Evolutionary conservation across 192 early-diverging fungal species (phyloP), one percentile per base, ranked within the genome.

Genomic region (Entomortierella lignicola): DNA sequence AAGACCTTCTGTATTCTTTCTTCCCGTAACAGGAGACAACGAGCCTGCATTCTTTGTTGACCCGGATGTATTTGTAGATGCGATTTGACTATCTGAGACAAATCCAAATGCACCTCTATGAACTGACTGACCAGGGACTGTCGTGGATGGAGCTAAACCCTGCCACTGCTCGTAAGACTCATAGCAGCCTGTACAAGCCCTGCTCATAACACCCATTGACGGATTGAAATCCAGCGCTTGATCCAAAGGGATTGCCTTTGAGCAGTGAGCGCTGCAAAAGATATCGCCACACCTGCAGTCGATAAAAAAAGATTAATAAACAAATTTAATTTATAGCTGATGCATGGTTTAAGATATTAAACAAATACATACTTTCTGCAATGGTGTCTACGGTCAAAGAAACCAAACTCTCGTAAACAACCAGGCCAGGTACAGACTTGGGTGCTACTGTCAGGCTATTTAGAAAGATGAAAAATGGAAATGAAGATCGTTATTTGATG

Each of bases 351-450:
- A 23, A 26, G 43, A n/a, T 29, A 55, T 31, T 15, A 2, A 54
- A 34, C 48, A 30, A 53, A 43, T 26, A 29, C 67, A 44, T 70
- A 79, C 75, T 57, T 79, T 56, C 75, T 68, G 29, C 75, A 79
- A 30, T 79, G 75, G 25, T 79, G 75, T 31, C 75, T 55, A 17
- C 75, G 66, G 30, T 79, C 75, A 60, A 79, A 79, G 55, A 79
- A 69, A 18, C 75, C 75, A 55, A 79, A 79, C 67, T 70, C 68
- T 8, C 60, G 55, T 4, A 47, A 62, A 59, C 75, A 79, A 18
- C 75, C 75, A 41, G 75, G 67, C 75, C 75, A 70, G 13, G 75
- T 70, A 41, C 75, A 79, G 25, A 69, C 61, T 21, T 65, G 60
- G 2, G 75, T 55, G 52, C 75, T 79, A 57, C 41, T 70, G 43